Percentiles rank a stretch among this genome's conserved stretches.
phyloP scores from a whole-genome alignment of 495 filamentous ascomycete species.

The Ramalina intermedia region DNA sequence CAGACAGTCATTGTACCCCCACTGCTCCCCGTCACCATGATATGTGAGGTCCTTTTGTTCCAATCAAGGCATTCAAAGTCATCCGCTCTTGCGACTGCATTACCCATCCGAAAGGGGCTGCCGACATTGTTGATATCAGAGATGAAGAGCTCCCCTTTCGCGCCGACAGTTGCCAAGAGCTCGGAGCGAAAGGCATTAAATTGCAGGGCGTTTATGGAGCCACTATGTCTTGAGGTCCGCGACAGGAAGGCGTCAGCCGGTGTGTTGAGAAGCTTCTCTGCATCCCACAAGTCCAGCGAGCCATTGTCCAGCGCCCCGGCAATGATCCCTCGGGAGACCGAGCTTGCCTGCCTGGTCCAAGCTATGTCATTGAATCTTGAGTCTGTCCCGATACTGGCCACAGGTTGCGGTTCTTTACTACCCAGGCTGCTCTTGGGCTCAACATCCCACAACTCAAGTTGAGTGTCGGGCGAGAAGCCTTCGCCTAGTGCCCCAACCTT shows the following conservation, averaged over 20 bases:
- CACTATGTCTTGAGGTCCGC: slow-evolving; percentile 80
- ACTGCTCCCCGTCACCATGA: slow-evolving; percentile 83
- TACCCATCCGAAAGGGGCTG: slow-evolving; percentile 80
- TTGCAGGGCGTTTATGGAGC: slow-evolving; percentile 87
- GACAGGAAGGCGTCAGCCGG: slow-evolving; percentile 64
- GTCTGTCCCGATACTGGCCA: slow-evolving; percentile 71
- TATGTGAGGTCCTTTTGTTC: slow-evolving; percentile 97
- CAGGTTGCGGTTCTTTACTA: slow-evolving; percentile 69
- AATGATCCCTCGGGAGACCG: slow-evolving; percentile 69
- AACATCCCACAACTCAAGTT: slow-evolving; percentile 93
- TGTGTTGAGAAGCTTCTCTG: slow-evolving; percentile 59
- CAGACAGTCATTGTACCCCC: slow-evolving; percentile 96
- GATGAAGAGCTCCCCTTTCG: slow-evolving; percentile 92
- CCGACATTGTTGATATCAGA: slow-evolving; percentile 81
- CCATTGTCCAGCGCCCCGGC: slow-evolving; percentile 94
- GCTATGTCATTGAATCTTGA: slow-evolving; percentile 97
- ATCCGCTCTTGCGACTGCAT: slow-evolving; percentile 72
- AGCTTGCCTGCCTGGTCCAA: slow-evolving; percentile 69
- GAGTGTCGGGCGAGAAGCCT: slow-evolving; percentile 94
- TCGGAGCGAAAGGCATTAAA: slow-evolving; percentile 94
- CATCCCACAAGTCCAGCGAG: slow-evolving; percentile 90
- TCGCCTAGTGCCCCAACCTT: slow-evolving; percentile 88
- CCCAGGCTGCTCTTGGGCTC: slow-evolving; percentile 57
- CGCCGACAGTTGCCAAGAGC: slow-evolving; percentile 80
- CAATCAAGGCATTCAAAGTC: slow-evolving; percentile 93